These are phyloP conservation scores for Phycomyces nitens DNA, from an alignment of 192 early-diverging fungal genomes.

Conservation along the genomic window DNA sequence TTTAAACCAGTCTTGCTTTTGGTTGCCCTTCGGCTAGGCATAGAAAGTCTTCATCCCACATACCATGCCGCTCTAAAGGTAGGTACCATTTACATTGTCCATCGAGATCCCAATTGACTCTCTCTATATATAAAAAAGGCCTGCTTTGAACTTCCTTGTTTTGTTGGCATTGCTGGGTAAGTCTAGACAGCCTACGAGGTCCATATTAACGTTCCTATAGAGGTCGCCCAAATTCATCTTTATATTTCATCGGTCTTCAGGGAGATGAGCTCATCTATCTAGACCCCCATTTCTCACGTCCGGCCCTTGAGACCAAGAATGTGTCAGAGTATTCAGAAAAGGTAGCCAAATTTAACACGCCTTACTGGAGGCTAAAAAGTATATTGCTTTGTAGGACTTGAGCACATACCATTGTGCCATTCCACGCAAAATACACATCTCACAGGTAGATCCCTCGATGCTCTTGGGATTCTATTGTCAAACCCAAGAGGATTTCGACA, in stretches of 20 bases:
- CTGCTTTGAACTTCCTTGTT: conserved; percentile 74
- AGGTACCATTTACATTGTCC: no score
- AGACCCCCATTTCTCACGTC: conserved; percentile 88
- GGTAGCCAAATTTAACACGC: conserved; percentile 36
- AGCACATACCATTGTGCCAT: conserved; percentile 79
- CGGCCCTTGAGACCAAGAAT: conserved; percentile 53
- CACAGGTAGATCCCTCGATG: conserved; percentile 88
- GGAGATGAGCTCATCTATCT: conserved; percentile 81
- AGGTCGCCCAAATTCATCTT: conserved; percentile 90
- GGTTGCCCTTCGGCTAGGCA: conserved; percentile 85
- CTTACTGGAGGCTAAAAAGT: conserved; percentile 4
- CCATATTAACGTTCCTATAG: conserved; percentile 25
- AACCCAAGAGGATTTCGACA: conserved; percentile 55
- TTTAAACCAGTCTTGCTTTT: conserved; percentile 79
- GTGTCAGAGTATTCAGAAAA: conserved; percentile 41
- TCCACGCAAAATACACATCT: conserved; percentile 70
- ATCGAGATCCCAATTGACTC: no score
- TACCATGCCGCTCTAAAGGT: conserved; percentile 74
- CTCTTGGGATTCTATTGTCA: conserved; percentile 85
- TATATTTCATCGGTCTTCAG: conserved; percentile 89
- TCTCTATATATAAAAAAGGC: conserved; percentile 37
- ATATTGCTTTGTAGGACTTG: conserved; percentile 52
- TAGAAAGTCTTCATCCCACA: conserved; percentile 80
- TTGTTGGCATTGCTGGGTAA: conserved; percentile 90
- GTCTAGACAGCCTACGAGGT: no score